Evolutionary conservation across 2,329 filamentous ascomycete genomes (phyloP), one percentile per base, ranked within the genome.

Genomic region (Cytospora chrysosperma): DNA sequence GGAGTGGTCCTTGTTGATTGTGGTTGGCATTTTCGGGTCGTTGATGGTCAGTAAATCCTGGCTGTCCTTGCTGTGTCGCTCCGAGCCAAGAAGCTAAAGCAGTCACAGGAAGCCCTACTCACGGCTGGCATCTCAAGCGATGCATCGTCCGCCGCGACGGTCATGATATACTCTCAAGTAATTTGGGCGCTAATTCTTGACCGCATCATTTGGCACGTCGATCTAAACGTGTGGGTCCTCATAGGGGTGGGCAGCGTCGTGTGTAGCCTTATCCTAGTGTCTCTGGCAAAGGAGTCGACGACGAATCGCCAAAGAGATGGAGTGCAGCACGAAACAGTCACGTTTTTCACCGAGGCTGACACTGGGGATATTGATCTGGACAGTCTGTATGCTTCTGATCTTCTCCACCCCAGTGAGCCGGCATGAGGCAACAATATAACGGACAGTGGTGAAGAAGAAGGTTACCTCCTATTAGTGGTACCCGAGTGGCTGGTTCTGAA

Each of bases 121-220:
- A 95, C 93, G 1, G 84, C 86, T 0, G 92, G 92, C 0, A 77
- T 97, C 55, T 78, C 89, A 27, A 86, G 88, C 65, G 90, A 93
- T 70, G 89, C 88, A 66, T 82, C 82, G 24, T 85, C 85, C 68
- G 75, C 81, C 51, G 83, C 84, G 9, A 85, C 82, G 19, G 78
- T 80, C 59, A 85, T 87, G 83, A 75, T 85, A 6, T 85, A 85
- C 64, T 84, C 83, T 8, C 80, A 85, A 53, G 84, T 85, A 78
- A 71, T 85, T 43, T 85, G 85, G 68, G 83, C 83, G 0, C 80
- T 62, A 6, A 49, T 49, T 1, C 52, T 65, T n/a, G 83, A 86
- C 37, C 50, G 62, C 1, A 32, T 64, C n/a, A 12, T 64, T 21
- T 64, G 62, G 62, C 37, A 61, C 17, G 49, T 64, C 21, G 24